A percentile compares a stretch with the other conserved stretches of the same genome.
phyloP scores from a whole-genome alignment of 768 basidiomycete genomes.

The Lentinula boryana region DNA sequence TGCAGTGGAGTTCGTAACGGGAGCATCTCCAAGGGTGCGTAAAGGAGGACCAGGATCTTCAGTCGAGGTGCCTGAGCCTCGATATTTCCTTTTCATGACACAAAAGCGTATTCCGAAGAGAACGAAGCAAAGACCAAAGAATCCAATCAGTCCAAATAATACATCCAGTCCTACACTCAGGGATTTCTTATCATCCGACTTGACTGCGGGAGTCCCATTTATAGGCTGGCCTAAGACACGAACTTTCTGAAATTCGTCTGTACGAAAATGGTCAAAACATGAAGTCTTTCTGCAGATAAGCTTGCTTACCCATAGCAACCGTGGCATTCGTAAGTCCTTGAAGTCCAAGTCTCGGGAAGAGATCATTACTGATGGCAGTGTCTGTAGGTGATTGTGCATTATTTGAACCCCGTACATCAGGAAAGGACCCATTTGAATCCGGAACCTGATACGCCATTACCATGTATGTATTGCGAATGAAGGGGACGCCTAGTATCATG shows the following conservation, averaged over 20 bases:
- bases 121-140: slow-evolving; percentile 48
- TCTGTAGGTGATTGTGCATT: slow-evolving; percentile 8
- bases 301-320: slow-evolving; percentile 33
- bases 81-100: slow-evolving; percentile 32
- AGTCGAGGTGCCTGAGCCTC: slow-evolving; percentile 11
- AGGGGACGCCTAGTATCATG: slow-evolving; percentile 75
- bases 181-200: slow-evolving; percentile 25
- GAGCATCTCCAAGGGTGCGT: slow-evolving; percentile 9
- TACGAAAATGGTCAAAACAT: neutral
- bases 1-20: neutral
- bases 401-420: slow-evolving; percentile 15
- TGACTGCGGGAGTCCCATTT: slow-evolving; percentile 4
- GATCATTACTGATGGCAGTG: slow-evolving; percentile 10
- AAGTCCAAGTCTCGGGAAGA: slow-evolving; percentile 51
- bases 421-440: slow-evolving; percentile 37
- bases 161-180: slow-evolving; percentile 58
- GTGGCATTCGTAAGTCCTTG: slow-evolving; percentile 57
- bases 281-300: neutral
- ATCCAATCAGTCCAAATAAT: slow-evolving; percentile 50
- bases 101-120: slow-evolving; percentile 55
- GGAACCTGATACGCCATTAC: slow-evolving; percentile 66
- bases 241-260: slow-evolving; percentile 59
- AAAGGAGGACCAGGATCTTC: neutral
- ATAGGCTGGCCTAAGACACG: slow-evolving; percentile 62
- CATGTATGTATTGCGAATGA: slow-evolving; percentile 70